Evolutionary conservation across 2,329 filamentous ascomycete species (phyloP), one percentile per base, ranked within the genome.

Genomic region (Colletotrichum falcatum): DNA sequence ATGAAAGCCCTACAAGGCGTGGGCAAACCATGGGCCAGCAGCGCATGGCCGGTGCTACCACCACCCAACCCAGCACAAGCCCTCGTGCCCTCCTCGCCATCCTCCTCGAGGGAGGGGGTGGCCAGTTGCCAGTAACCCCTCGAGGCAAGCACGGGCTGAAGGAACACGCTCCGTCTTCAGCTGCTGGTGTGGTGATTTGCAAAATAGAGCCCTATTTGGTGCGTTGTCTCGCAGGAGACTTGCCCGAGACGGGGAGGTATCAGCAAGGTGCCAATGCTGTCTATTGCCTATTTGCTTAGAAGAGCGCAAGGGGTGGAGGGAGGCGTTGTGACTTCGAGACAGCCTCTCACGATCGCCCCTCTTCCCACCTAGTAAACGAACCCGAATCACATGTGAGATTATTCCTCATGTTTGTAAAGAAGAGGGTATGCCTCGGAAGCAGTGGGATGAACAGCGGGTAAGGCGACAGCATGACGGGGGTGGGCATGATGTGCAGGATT

Each of bases 301-400:
- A 46, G 42, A 61, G 44, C 44, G 63, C 56, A 63, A 66, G 68
- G 64, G 37, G 42, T 26, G 16, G 44, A 30, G 5, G 20, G 51
- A 37, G 42, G 42, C 39, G 49, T 59, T 58, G 64, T 37, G 33
- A 66, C 30, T 26, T 30, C 7, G 48, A 39, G 33, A 48, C 35
- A 54, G 26, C 30, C 35, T 53, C 26, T 44, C 20, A 54, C 11
- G 56, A 44, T 51, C 23, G 12, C 39, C 26, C 44, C 51, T 44
- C 42, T n/a, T 65, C 20, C 35, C 35, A n/a, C 14, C n/a, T 18
- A 20, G 11, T 53, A 20, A 20, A 28, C 8, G 33, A 5, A 26
- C 20, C 55, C 35, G 30, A 51, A 68, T 68, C 68, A 71, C 68
- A 71, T 71, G 68, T 63, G 48, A 67, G 54, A 42, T 30, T 20